These are phyloP conservation scores for Sporothrix globosa DNA, from an alignment of 2,329 filamentous ascomycete genomes.

Conservation along the genomic window DNA sequence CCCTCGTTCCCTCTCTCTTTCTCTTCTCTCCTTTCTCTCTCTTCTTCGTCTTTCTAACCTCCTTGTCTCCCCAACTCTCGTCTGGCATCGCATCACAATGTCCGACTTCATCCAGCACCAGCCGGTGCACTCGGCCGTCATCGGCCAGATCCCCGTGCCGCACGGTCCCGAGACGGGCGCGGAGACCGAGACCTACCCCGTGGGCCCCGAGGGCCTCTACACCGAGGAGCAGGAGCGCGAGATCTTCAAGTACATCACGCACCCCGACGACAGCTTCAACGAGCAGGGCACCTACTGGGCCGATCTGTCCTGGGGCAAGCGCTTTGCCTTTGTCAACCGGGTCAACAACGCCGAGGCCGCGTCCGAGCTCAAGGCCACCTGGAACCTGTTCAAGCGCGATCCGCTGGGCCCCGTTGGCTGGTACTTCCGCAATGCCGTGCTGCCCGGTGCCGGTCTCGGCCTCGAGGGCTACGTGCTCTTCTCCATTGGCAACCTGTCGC, in stretches of 20 bases:
- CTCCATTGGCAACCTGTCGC: slow-evolving; percentile 90
- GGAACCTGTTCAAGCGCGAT: slow-evolving; percentile 82
- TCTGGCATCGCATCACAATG: slow-evolving; percentile 38
- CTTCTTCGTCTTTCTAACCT: neutral
- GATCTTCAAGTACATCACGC: slow-evolving; percentile 77
- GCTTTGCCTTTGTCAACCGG: slow-evolving; percentile 72
- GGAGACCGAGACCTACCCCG: slow-evolving; percentile 54
- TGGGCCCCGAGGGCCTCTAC: slow-evolving; percentile 44
- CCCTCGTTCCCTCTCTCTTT: neutral
- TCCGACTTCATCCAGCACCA: slow-evolving; percentile 47
- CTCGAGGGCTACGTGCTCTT: slow-evolving; percentile 96
- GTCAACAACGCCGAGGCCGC: slow-evolving; percentile 72
- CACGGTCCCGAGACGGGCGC: slow-evolving; percentile 56
- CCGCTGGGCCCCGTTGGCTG: slow-evolving; percentile 80
- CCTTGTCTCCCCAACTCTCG: neutral
- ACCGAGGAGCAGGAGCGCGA: slow-evolving; percentile 56
- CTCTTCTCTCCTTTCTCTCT: neutral
- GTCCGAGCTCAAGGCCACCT: slow-evolving; percentile 68
- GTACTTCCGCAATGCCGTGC: slow-evolving; percentile 88
- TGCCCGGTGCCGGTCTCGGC: slow-evolving; percentile 88
- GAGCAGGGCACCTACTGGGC: slow-evolving; percentile 89
- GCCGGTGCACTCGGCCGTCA: slow-evolving; percentile 47
- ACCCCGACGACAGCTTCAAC: slow-evolving; percentile 86
- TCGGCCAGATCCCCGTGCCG: slow-evolving; percentile 60
- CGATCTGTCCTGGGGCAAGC: slow-evolving; percentile 72